Evolutionary conservation across 2,329 filamentous ascomycete genomes (phyloP), one percentile per base, ranked within the genome.

Genomic region (Botrytis squamosa): DNA sequence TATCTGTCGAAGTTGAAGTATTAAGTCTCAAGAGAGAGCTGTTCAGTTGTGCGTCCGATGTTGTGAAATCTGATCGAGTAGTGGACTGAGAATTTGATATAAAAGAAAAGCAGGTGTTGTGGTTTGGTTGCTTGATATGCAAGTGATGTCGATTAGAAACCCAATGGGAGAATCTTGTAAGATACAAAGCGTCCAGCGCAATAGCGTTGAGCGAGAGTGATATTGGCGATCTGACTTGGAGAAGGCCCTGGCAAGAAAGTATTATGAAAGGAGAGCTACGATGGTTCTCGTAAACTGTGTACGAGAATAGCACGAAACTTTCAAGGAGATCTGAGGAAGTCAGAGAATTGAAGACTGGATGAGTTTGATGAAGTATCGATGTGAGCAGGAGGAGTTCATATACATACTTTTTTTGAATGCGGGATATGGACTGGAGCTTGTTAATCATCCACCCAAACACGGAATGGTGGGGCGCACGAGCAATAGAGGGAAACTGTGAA

Each of bases 321-420:
- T 25, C 40, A 25, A 65, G 68, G 72, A 74, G 75, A 77, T 76
- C 76, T 80, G 76, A 78, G 66, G 64, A 76, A 72, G 77, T 78
- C 76, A 79, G 77, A 66, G 75, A 75, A 71, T 74, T 74, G 69
- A 75, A 73, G 75, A 74, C 74, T 75, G 73, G 64, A 67, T 75
- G 59, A 44, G 49, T 69, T 73, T 74, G 64, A 65, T 64, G 33
- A 71, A 46, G 42, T 36, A 57, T 60, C 18, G 70, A 67, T 44
- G 65, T 75, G 75, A 70, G 76, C 75, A 75, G 76, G 74, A 74
- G 74, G 65, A 59, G 75, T 75, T 70, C 70, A 73, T 80, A 77
- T 80, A 80, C 78, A 80, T 80, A 80, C 78, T 78, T 70, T 75
- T 68, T 57, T 70, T 66, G 72, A 75, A 73, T 74, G 74, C 71